These are phyloP conservation scores for Rhizophora apiculata DNA, from an alignment of 345 rosid genomes.

Conservation along the genomic window DNA sequence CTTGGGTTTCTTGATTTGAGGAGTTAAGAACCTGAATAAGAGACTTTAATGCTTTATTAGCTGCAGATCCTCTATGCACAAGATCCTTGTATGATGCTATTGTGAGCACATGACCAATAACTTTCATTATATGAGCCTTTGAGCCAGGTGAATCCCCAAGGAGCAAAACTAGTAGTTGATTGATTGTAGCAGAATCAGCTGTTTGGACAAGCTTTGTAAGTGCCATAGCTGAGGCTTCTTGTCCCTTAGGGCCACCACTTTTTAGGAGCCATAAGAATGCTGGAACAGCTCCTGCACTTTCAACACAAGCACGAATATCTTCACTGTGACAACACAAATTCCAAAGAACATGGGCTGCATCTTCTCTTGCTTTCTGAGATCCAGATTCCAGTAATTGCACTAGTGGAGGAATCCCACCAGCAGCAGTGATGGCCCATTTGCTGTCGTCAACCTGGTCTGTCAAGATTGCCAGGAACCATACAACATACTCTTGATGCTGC, in stretches of 20 bases:
- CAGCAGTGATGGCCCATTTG: conserved; percentile 97
- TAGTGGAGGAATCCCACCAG: conserved; percentile 94
- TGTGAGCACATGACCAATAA: conserved; percentile 76
- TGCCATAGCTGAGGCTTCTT: conserved; percentile 69
- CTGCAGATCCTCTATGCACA: conserved; percentile 60
- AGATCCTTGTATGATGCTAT: conserved; percentile 62
- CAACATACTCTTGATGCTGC: conserved; percentile 86
- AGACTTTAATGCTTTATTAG: conserved; percentile 70
- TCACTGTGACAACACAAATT: conserved; percentile 83
- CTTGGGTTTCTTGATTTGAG: conserved; percentile 72
- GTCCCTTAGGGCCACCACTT: conserved; percentile 65
- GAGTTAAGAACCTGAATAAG: conserved; percentile 69
- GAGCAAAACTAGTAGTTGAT: conserved; percentile 70
- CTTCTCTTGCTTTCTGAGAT: conserved; percentile 77
- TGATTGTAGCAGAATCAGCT: conserved; percentile 82
- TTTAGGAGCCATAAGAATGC: conserved; percentile 79
- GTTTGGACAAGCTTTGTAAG: conserved; percentile 57
- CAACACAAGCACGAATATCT: conserved; percentile 84
- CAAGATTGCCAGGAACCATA: conserved; percentile 63
- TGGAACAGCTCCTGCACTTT: conserved; percentile 80
- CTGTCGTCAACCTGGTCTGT: conserved; percentile 82
- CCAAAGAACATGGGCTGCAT: conserved; percentile 71
- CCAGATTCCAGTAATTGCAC: conserved; percentile 82
- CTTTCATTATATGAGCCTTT: conserved; percentile 59
- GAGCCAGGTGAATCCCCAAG: conserved; percentile 57